phyloP scores from a whole-genome alignment of 768 basidiomycete species.

The Termitomyces sp. region DNA sequence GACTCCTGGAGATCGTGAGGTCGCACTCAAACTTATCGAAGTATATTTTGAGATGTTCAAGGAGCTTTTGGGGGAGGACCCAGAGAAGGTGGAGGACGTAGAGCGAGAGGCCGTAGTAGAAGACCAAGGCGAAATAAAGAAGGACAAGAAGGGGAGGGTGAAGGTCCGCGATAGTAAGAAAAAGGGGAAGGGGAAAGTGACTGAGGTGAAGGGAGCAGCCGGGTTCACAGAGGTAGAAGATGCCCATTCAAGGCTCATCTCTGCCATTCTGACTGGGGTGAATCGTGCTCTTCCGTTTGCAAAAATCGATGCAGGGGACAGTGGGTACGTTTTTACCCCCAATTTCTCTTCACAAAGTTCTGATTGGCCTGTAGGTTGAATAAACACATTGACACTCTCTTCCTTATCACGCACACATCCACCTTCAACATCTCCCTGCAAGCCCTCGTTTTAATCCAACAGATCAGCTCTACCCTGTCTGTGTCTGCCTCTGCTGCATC shows the following conservation, averaged over 20 bases:
- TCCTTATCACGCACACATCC: slow-evolving; percentile 91
- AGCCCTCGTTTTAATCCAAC: slow-evolving; percentile 84
- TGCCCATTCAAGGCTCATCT: slow-evolving; percentile 75
- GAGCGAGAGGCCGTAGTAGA: slow-evolving; percentile 31
- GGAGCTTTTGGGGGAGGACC: slow-evolving; percentile 71
- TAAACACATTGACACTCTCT: slow-evolving; percentile 88
- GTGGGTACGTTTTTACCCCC: slow-evolving; percentile 44
- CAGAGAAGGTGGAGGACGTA: slow-evolving; percentile 18
- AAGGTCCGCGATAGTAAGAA: slow-evolving; percentile 26
- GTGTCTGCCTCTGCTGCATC: slow-evolving; percentile 32
- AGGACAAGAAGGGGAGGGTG: slow-evolving; percentile 24
- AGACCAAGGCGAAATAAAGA: slow-evolving; percentile 24
- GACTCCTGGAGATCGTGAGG: slow-evolving; percentile 59
- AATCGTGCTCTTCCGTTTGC: slow-evolving; percentile 96
- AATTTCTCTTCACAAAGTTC: not conserved
- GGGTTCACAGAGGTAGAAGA: slow-evolving; percentile 78
- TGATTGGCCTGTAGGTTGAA: slow-evolving; percentile 50
- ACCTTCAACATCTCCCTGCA: slow-evolving; percentile 97
- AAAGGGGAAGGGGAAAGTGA: slow-evolving; percentile 29
- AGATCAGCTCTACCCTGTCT: slow-evolving; percentile 60
- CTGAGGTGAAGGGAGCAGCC: slow-evolving; percentile 50
- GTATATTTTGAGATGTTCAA: slow-evolving; percentile 95
- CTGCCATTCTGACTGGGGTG: slow-evolving; percentile 89
- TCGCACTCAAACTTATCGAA: slow-evolving; percentile 77
- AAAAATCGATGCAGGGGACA: slow-evolving; percentile 65